A percentile compares a stretch with the other conserved stretches of the same genome.
phyloP scores from a whole-genome alignment of 2,329 filamentous ascomycete genomes.

The Calonectria hongkongensis region DNA sequence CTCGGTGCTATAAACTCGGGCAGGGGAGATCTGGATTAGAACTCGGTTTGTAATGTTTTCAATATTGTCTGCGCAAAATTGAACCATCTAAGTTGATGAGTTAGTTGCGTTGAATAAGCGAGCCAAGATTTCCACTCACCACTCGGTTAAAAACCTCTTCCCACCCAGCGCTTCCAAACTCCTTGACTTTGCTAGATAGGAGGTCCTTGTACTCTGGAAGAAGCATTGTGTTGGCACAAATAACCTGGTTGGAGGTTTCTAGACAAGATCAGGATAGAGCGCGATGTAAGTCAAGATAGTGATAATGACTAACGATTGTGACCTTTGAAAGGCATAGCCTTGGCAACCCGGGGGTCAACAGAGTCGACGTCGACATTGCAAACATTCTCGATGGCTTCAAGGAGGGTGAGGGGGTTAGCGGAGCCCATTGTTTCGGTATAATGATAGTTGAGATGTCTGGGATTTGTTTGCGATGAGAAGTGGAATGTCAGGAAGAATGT shows the following conservation, averaged over 20 bases:
- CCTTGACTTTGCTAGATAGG: conserved; percentile 36
- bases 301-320: conserved; percentile 44
- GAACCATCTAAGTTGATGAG: conserved; percentile 32
- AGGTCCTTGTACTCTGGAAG: conserved; percentile 33
- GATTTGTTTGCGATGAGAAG: background rate
- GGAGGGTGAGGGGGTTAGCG: background rate
- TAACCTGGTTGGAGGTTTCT: conserved; percentile 50
- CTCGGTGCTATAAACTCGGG: conserved; percentile 41
- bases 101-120: background rate
- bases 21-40: conserved; percentile 49
- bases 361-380: conserved; percentile 49
- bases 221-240: conserved; percentile 44
- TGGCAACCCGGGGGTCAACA: conserved; percentile 42
- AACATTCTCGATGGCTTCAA: conserved; percentile 41
- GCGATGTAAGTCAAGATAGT: too few relatives aligned
- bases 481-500: background rate
- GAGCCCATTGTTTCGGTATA: conserved; percentile 3
- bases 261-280: background rate
- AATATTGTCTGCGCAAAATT: conserved; percentile 48
- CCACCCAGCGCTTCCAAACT: conserved; percentile 47
- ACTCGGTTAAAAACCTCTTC: conserved; percentile 46
- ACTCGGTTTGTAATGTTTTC: conserved; percentile 47
- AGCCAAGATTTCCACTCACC: conserved; percentile 22
- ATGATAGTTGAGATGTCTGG: background rate
- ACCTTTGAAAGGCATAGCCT: conserved; percentile 44